Base-by-base conservation (phyloP, 1,284 basidiomycete genomes). In the Tilletiaria anomala region DNA sequence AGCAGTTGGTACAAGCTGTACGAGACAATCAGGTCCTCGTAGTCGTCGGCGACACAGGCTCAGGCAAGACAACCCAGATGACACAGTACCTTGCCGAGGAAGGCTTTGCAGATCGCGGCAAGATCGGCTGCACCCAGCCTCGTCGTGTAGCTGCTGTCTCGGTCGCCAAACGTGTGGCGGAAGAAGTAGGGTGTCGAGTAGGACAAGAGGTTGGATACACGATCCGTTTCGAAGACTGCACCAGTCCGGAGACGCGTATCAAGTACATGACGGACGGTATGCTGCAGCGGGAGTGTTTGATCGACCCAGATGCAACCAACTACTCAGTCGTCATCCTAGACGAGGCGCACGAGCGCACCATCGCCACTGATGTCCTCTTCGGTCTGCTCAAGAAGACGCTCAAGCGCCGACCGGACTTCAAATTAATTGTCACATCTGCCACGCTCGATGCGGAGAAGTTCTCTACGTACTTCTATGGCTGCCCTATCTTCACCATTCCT, bases 231-330 rank as follows among this genome's bases (percentile, higher is more conserved):
- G 91, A 99, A 71, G 93, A 97, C 69, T 88, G 88, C 69, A 96
- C 91, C 3, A 82, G 84, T 60, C 86, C 91, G 0, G 93, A 96
- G 69, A 97, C 91, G 10, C 80, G 83, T 61, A 96, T 99, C 76
- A 99, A 97, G 71, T 97, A 93, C 76, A 97, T 99, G 93, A 99
- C 93, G 51, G 91, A 97, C 65, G 93, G 91, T 72, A 94, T 99
- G 87, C 76, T 99, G 11, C 84, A 94, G 65, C 78, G 91, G 71
- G 91, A 97, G 73, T 87, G 83, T 60, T 72, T 99, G 35, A 82
- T 96, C 55, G 93, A 99, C 64, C 89, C 91, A 4, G 80, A 94
- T 53, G 80, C 87, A 63, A 82, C 78, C 42, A 76, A 78, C 36
- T 99, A 99, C 68, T 87, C 85, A 6, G 86, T 96, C 40, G 75